Base-by-base conservation (phyloP, 108 stramenopile genomes). In the Hondaea fermentalgiana region DNA sequence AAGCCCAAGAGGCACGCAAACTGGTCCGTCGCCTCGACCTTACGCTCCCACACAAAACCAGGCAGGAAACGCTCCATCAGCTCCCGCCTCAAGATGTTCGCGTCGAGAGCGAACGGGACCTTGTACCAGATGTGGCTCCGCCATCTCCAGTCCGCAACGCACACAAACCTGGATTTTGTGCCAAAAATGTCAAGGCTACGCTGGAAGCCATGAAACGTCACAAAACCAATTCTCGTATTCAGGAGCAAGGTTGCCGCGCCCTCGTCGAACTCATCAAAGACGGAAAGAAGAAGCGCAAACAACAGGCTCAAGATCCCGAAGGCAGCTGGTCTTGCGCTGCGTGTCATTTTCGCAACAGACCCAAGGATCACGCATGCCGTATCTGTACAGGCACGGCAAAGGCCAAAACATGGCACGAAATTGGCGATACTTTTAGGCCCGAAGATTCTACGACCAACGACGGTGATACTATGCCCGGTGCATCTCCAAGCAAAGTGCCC, bases 251-350 rank as follows among this genome's bases (percentile, higher is more conserved):
- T 23, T 83, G 76, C 23, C 12, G 76, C 45, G 76, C 76, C 3
- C 44, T 83, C 23, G 25, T 83, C 0, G 76, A 83, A 35, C 76
- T 83, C 76, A 83, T 83, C 51, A 83, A 83, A 53, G 76, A 83
- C 17, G 64, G 64, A 53, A 53, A 83, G 76, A 83, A 83, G 51
- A 47, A 45, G 25, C 12, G 49, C 6, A 83, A 83, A 28, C 76
- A 6, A 6, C 45, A 83, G 28, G 14, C 3, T 12, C 51, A 47
- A 83, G 76, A 83, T 17, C 45, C 49, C 6, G n/a, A 14, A 53
- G 76, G 76, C 1, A 53, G 25, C 51, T 83, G 76, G 76, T 16
- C 25, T 35, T 83, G 76, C 76, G n/a, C 45, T 17, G 19, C 76
- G 6, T 83, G 76, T 23, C 76, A 53, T 23, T 83, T 83, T 53